A percentile compares a stretch with the other conserved stretches of the same genome.
These are phyloP conservation scores for Hysterangium stoloniferum DNA, from an alignment of 768 basidiomycete species.

Conservation along the genomic window DNA sequence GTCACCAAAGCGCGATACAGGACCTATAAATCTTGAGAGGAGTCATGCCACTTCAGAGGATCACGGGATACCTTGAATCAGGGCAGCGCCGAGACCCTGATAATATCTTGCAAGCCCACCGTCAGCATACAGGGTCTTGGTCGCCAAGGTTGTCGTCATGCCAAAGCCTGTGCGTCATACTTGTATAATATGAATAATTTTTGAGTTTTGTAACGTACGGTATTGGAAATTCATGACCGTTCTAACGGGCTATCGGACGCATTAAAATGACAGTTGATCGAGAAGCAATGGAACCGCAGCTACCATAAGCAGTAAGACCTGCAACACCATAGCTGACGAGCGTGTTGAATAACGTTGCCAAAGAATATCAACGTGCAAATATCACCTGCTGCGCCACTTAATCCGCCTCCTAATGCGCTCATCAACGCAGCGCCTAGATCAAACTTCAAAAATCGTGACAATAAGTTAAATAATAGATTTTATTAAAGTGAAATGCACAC, in stretches of 20 bases:
- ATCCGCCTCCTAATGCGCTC: slow-evolving; percentile 80
- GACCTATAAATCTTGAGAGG: slow-evolving; percentile 21
- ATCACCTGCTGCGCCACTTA: slow-evolving; percentile 79
- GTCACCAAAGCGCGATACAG: slow-evolving; percentile 73
- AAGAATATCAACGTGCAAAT: neutral
- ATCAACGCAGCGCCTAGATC: slow-evolving; percentile 71
- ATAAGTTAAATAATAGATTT: neutral
- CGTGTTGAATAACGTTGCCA: slow-evolving; percentile 10
- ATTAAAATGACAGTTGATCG: slow-evolving; percentile 11
- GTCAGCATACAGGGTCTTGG: slow-evolving; percentile 60
- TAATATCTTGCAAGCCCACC: slow-evolving; percentile 84
- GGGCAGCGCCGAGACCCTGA: slow-evolving; percentile 77
- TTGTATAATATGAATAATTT: neutral
- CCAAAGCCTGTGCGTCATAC: slow-evolving; percentile 42
- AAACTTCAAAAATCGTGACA: slow-evolving; percentile 42
- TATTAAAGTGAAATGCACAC: slow-evolving; percentile 30
- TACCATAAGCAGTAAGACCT: slow-evolving; percentile 83
- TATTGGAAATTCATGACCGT: slow-evolving; percentile 98
- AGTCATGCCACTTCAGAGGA: neutral
- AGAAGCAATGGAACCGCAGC: neutral
- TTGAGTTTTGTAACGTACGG: slow-evolving; percentile 29
- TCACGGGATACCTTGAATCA: slow-evolving; percentile 54
- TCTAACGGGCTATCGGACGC: slow-evolving; percentile 62
- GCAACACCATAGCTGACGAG: slow-evolving; percentile 86
- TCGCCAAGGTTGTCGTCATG: slow-evolving; percentile 60